Conservation (phyloP, 495 filamentous ascomycete genomes). For the Hypoxylon subgilvum region DNA sequence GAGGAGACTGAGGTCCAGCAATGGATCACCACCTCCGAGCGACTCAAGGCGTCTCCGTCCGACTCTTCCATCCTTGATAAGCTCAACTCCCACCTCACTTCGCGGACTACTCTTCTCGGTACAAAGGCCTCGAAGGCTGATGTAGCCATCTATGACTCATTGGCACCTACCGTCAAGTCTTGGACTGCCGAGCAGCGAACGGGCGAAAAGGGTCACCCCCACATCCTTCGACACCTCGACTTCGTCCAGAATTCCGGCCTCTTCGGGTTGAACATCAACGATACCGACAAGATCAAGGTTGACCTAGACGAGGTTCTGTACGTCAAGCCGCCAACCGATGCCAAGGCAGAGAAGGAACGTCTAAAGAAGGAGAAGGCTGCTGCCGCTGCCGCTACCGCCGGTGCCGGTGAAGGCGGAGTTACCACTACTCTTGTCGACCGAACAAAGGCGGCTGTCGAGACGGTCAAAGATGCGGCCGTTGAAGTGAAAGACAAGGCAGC, state of each 20-base stretch:
- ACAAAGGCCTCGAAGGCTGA: constrained; percentile 91
- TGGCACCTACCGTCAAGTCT: constrained; percentile 76
- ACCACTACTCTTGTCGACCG: constrained; percentile 54
- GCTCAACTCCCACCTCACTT: constrained; percentile 85
- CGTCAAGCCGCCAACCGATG: constrained; percentile 78
- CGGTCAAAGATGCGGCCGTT: constrained; percentile 48
- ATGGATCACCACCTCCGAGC: constrained; percentile 78
- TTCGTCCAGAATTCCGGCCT: constrained; percentile 89
- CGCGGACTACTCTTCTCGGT: constrained; percentile 87
- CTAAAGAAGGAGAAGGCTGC: constrained; percentile 85
- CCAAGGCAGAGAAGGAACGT: constrained; percentile 87
- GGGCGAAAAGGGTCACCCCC: constrained; percentile 84
- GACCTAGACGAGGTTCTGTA: constrained; percentile 81
- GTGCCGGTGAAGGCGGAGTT: constrained; percentile 32
- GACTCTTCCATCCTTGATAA: constrained; percentile 70
- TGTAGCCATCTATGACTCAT: constrained; percentile 78
- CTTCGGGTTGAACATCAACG: constrained; percentile 73
- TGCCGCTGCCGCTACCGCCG: constrained; percentile 57
- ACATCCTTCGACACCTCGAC: constrained; percentile 90
- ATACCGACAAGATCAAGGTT: constrained; percentile 79
- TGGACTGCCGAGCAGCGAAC: constrained; percentile 90
- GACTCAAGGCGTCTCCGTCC: constrained; percentile 62
- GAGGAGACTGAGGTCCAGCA: constrained; percentile 86
- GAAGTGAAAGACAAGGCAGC: constrained; percentile 48
- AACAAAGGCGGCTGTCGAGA: constrained; percentile 55